Conservation (phyloP, 2,329 filamentous ascomycete genomes). For the Geosmithia morbida region DNA sequence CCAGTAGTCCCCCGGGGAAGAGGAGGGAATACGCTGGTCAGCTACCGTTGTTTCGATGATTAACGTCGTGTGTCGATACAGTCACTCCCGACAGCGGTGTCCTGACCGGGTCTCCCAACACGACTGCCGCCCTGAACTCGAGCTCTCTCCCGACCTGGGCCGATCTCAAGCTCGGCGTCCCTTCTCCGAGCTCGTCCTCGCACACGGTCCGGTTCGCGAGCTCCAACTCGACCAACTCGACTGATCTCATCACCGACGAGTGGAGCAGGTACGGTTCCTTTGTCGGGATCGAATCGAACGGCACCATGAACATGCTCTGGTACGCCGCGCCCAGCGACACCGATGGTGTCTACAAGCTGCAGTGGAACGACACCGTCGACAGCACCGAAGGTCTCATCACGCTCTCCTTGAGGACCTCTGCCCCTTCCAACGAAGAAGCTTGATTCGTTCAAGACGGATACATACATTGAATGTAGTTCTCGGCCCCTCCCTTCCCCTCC, state of each 20-base stretch:
- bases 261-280: neutral
- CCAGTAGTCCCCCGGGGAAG: no score
- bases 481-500: no score
- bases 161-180: neutral
- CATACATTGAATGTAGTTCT: no score
- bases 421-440: neutral
- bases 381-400: neutral
- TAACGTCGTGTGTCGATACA: no score
- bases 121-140: neutral
- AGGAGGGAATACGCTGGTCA: no score
- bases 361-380: neutral
- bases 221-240: neutral
- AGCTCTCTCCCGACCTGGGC: neutral
- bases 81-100: neutral
- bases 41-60: no score
- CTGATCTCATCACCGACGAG: neutral
- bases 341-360: neutral
- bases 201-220: neutral
- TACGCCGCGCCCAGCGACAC: neutral
- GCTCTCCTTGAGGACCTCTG: neutral
- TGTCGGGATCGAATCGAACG: neutral
- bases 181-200: neutral
- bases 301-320: neutral
- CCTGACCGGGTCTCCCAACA: neutral
- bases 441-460: no score